phyloP scores from a whole-genome alignment of 2,329 filamentous ascomycete species.

The Sordariomycetes sp. region DNA sequence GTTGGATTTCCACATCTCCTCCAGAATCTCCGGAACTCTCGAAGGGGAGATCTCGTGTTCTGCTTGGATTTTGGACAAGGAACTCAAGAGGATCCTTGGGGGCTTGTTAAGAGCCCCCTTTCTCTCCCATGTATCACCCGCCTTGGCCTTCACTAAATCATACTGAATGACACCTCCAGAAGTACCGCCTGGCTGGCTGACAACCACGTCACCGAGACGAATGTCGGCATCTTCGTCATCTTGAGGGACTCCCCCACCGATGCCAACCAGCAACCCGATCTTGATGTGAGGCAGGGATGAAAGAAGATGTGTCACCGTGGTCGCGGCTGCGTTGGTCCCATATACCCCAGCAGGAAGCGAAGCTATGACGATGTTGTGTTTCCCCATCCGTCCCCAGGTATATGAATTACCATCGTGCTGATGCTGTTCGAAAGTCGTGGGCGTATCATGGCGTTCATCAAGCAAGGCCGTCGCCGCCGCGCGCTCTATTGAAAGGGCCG shows the following conservation, averaged over 20 bases:
- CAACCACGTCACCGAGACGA: slow-evolving; percentile 1
- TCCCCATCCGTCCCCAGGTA: slow-evolving; percentile 8
- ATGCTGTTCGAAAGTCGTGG: slow-evolving; percentile 2
- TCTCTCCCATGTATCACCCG: not conserved
- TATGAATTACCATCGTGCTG: slow-evolving; percentile 10
- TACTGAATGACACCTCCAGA: not conserved
- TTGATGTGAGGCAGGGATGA: slow-evolving; percentile 5
- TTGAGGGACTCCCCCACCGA: slow-evolving; percentile 1
- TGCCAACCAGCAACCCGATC: slow-evolving; percentile 7
- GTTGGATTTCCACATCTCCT: not conserved
- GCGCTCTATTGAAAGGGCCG: slow-evolving; percentile 9
- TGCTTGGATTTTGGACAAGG: slow-evolving; percentile 3
- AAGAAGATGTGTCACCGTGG: slow-evolving; percentile 4
- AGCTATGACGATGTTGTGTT: slow-evolving; percentile 10
- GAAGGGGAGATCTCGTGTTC: slow-evolving; percentile 1
- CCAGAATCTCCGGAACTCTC: not conserved
- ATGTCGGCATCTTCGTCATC: not conserved
- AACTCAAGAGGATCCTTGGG: not conserved
- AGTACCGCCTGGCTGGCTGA: not conserved
- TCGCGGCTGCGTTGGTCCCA: slow-evolving; percentile 4
- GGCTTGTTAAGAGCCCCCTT: slow-evolving; percentile 1
- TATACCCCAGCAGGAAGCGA: slow-evolving; percentile 6
- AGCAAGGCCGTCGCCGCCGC: slow-evolving; percentile 11
- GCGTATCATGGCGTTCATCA: slow-evolving; percentile 8
- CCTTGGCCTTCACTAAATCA: not conserved